Percentiles rank a stretch among this genome's conserved stretches.
These are phyloP conservation scores for Tolypocladium capitatum DNA, from an alignment of 2,329 filamentous ascomycete species.

Conservation along the genomic window DNA sequence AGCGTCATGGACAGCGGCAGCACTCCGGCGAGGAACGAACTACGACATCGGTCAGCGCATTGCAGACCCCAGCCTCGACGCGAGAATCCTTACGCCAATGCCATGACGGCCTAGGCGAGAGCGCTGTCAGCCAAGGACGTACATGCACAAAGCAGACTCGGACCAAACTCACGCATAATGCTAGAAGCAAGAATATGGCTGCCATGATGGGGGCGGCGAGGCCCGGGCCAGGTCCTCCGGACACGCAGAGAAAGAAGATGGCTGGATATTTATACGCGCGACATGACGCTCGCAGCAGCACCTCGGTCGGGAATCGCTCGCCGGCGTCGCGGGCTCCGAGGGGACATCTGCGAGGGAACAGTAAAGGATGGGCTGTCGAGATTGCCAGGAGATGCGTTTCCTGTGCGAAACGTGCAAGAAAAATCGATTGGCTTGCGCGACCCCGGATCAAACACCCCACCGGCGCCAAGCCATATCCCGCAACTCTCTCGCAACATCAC, in stretches of 20 bases:
- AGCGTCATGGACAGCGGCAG: slow-evolving; percentile 81
- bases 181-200: slow-evolving; percentile 25
- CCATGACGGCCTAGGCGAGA: slow-evolving; percentile 38
- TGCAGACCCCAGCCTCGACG: background rate
- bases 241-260: background rate
- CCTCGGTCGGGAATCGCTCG: background rate
- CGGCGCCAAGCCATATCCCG: background rate
- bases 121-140: background rate
- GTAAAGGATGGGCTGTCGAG: background rate
- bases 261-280: background rate
- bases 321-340: background rate
- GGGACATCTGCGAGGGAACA: background rate
- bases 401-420: background rate
- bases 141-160: background rate
- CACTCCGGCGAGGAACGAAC: slow-evolving; percentile 86
- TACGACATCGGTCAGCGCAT: slow-evolving; percentile 22
- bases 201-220: slow-evolving; percentile 18
- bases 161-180: slow-evolving; percentile 24
- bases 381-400: background rate
- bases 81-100: slow-evolving; percentile 35
- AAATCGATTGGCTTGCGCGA: background rate
- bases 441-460: background rate
- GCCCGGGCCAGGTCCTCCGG: background rate
- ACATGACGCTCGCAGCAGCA: background rate
- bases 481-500: background rate